Conservation (phyloP, 257 asterid genomes). For the Cruciata laevipes region DNA sequence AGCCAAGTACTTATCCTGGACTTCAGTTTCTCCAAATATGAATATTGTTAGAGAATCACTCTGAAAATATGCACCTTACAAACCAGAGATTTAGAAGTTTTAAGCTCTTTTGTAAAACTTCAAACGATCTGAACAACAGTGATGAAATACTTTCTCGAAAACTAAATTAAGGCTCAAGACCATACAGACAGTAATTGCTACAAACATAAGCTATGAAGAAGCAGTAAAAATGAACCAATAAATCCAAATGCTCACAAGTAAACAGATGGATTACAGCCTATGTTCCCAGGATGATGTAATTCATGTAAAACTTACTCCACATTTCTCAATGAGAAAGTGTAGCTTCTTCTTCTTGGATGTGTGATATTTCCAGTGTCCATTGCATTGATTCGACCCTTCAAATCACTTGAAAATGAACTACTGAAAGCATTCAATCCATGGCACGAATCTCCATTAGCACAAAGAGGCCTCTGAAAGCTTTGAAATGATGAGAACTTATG, state of each 20-base stretch:
- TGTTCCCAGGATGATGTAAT: neutral
- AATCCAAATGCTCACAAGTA: neutral
- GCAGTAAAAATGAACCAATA: neutral
- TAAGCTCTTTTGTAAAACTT: neutral
- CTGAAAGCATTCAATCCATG: neutral
- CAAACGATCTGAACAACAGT: neutral
- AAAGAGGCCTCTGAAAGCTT: conserved; percentile 1
- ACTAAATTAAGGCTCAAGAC: neutral
- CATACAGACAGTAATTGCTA: neutral
- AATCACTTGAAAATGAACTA: neutral
- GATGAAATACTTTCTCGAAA: neutral
- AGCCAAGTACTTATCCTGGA: neutral
- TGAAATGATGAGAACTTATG: neutral
- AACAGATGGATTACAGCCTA: neutral
- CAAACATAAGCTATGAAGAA: neutral
- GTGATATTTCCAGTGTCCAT: neutral
- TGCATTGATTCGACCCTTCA: conserved; percentile 4
- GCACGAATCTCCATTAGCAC: conserved; percentile 7
- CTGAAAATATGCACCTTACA: neutral
- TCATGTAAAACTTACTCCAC: conserved; percentile 7
- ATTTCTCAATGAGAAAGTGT: neutral
- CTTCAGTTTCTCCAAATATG: neutral
- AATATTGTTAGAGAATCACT: neutral
- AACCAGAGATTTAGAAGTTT: neutral
- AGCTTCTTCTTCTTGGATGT: neutral